Conservation (phyloP, 2,329 filamentous ascomycete species). For the Aspergillus sclerotialis region DNA sequence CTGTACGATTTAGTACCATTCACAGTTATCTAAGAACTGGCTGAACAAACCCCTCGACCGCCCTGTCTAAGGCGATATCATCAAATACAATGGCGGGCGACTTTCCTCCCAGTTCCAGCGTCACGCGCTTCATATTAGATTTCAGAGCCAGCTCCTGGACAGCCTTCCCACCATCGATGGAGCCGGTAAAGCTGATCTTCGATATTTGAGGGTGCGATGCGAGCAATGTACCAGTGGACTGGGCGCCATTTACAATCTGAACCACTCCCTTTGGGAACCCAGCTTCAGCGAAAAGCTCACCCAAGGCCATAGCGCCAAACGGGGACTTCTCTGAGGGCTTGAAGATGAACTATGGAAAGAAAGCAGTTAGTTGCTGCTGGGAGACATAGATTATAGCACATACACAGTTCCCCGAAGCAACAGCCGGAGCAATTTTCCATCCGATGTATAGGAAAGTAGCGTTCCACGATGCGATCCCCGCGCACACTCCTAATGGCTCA, state of each 20-base stretch:
- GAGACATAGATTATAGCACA: conserved; percentile 22
- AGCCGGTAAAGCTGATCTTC: conserved; percentile 31
- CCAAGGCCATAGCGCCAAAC: conserved; percentile 43
- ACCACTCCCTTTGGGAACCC: conserved; percentile 52
- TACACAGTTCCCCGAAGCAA: not conserved
- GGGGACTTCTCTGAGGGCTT: conserved; percentile 60
- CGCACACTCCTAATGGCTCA: conserved; percentile 23
- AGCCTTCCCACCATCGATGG: conserved; percentile 18
- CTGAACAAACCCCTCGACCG: too few relatives aligned
- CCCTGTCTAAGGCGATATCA: conserved; percentile 26
- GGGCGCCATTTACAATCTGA: conserved; percentile 55
- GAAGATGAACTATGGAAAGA: conserved; percentile 60
- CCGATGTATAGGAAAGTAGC: conserved; percentile 15
- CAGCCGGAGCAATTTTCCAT: too few relatives aligned
- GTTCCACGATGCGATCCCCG: conserved; percentile 26
- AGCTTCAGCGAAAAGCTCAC: conserved; percentile 41
- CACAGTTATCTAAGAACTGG: conserved; percentile 76
- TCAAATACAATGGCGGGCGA: conserved; percentile 27
- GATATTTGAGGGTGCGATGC: conserved; percentile 22
- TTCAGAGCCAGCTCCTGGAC: conserved; percentile 21
- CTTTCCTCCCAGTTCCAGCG: conserved; percentile 30
- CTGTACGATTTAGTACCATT: conserved; percentile 39
- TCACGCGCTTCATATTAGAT: conserved; percentile 28
- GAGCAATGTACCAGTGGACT: conserved; percentile 38
- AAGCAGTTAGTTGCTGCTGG: conserved; percentile 61